A percentile compares a stretch with the other conserved stretches of the same genome.
phyloP scores from a whole-genome alignment of 2,329 filamentous ascomycete species.

The Mycogone perniciosa region DNA sequence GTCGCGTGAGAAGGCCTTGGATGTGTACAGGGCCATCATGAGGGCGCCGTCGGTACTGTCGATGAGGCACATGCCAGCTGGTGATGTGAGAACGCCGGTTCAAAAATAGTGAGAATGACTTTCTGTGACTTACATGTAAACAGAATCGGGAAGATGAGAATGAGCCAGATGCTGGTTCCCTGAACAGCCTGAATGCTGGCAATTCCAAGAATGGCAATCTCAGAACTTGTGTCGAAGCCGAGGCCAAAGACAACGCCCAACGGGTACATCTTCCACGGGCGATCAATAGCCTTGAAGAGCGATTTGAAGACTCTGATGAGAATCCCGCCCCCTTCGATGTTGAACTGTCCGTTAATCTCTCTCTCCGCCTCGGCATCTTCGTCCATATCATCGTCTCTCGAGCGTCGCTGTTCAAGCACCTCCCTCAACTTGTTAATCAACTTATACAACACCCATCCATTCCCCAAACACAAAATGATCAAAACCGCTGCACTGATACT shows the following conservation, averaged over 20 bases:
- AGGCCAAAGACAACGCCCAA: constrained; percentile 83
- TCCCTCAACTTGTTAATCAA: constrained; percentile 62
- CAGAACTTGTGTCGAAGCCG: constrained; percentile 91
- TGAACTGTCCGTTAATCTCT: constrained; percentile 45
- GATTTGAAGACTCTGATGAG: constrained; percentile 64
- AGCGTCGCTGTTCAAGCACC: constrained; percentile 42
- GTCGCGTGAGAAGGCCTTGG: constrained; percentile 69
- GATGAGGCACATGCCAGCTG: constrained; percentile 90
- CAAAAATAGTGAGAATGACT: no score
- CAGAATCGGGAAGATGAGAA: constrained; percentile 81
- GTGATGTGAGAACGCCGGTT: background rate
- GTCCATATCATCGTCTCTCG: constrained; percentile 19
- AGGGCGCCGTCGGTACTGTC: constrained; percentile 90
- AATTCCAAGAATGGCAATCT: constrained; percentile 87
- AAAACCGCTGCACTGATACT: constrained; percentile 79
- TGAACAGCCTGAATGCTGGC: constrained; percentile 78
- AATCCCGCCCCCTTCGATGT: constrained; percentile 71
- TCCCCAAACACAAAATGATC: constrained; percentile 74
- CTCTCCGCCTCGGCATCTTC: constrained; percentile 23
- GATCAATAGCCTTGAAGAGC: constrained; percentile 67
- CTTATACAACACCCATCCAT: constrained; percentile 77
- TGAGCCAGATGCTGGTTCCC: constrained; percentile 89
- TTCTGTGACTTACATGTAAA: constrained; percentile 61
- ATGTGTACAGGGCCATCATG: constrained; percentile 92
- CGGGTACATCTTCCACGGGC: constrained; percentile 94